These are phyloP conservation scores for Daldinia bambusicola DNA, from an alignment of 495 filamentous ascomycete genomes.

Conservation along the genomic window DNA sequence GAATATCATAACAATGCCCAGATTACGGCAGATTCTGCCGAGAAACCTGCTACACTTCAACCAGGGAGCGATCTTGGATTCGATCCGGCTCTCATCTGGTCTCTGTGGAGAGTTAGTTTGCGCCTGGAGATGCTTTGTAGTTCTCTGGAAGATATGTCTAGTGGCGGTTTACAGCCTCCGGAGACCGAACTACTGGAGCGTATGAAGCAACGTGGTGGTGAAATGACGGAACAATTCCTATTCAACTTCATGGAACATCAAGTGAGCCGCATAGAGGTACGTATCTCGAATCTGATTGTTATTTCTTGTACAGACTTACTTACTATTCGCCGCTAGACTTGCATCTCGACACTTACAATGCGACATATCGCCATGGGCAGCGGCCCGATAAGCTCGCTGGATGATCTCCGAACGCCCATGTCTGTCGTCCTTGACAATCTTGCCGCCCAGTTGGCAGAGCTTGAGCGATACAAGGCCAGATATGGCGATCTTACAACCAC, in stretches of 20 bases:
- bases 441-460: constrained; percentile 55
- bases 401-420: constrained; percentile 64
- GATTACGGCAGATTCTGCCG: constrained; percentile 51
- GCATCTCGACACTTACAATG: constrained; percentile 71
- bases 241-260: constrained; percentile 92
- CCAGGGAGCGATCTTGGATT: constrained; percentile 69
- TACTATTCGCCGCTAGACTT: constrained; percentile 57
- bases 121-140: constrained; percentile 93
- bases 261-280: constrained; percentile 92
- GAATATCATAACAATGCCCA: constrained; percentile 68
- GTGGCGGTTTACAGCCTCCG: constrained; percentile 69
- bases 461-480: constrained; percentile 59
- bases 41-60: constrained; percentile 57
- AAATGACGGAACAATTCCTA: constrained; percentile 86
- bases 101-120: constrained; percentile 87
- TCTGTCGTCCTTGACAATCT: constrained; percentile 55
- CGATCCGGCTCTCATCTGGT: constrained; percentile 86
- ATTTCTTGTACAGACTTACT: constrained; percentile 18
- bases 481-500: constrained; percentile 53
- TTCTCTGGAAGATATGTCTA: constrained; percentile 74
- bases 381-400: constrained; percentile 51
- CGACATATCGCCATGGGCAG: constrained; percentile 68
- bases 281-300: constrained; percentile 42
- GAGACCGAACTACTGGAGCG: constrained; percentile 83
- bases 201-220: constrained; percentile 84